Evolutionary conservation across 768 basidiomycete species (phyloP), one percentile per base, ranked within the genome.

Genomic region (Hygrophoropsis aurantiaca): DNA sequence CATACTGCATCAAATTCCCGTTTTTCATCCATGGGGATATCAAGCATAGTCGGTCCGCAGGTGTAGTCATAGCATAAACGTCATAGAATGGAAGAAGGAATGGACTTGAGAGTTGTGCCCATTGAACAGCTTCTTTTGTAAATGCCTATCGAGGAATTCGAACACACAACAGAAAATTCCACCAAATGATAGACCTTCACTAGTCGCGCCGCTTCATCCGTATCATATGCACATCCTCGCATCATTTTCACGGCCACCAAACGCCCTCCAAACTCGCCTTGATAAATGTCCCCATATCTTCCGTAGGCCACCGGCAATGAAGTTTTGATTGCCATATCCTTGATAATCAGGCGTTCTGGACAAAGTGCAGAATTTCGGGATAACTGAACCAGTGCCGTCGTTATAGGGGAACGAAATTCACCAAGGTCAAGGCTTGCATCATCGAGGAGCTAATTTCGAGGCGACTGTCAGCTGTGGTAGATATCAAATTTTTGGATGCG

Each of bases 221-320:
- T 13, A 30, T 50, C 47, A 3, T 34, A 47, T 37, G 36, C 32
- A 38, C n/a, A n/a, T n/a, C n/a, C n/a, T n/a, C 56, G 62, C 21
- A 69, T 27, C n/a, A 61, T 58, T 42, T 69, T 69, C 41, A 70
- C 44, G 2, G 65, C 67, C 11, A 69, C 65, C 16, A 50, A 41
- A 41, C 51, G 63, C n/a, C 55, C 64, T 3, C 46, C 57, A 16
- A 61, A 49, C 21, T 36, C 45, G 13, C 69, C 67, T 23, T 57
- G 57, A 40, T 58, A 67, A 44, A 69, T 65, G 39, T 62, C 56
- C 32, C 68, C 68, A 46, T 63, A 72, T 2, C 60, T 61, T 30
- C 27, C 27, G 32, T 66, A 67, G 23, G 49, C 51, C 7, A 56
- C 52, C 4, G 47, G 39, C 2, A 61, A 57, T 15, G 40, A 32